phyloP scores from a whole-genome alignment of 2,329 filamentous ascomycete species.

The Aureobasidium sp. region DNA sequence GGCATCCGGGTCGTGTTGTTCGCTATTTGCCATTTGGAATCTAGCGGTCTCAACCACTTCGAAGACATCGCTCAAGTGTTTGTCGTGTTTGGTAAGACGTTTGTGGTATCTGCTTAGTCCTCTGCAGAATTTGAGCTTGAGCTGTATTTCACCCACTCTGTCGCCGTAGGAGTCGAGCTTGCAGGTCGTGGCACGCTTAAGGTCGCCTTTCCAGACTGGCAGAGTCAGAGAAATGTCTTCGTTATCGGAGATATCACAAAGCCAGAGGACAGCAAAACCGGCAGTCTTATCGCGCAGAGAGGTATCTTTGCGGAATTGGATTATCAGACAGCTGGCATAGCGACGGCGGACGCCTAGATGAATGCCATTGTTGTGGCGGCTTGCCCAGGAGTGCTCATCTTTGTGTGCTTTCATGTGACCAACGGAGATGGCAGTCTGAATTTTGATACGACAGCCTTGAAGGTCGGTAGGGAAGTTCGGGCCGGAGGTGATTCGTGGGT shows the following conservation, averaged over 20 bases:
- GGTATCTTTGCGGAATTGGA: conserved; percentile 54
- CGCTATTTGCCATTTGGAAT: conserved; percentile 44
- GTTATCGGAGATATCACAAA: conserved; percentile 63
- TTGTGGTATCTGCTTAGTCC: conserved; percentile 56
- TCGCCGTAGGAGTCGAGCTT: conserved; percentile 49
- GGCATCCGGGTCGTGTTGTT: conserved; percentile 25
- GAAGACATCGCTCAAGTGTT: conserved; percentile 52
- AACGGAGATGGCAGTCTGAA: conserved; percentile 51
- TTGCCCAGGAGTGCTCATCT: conserved; percentile 44
- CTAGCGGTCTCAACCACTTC: conserved; percentile 57
- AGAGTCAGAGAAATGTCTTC: conserved; percentile 54
- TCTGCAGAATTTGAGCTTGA: conserved; percentile 54
- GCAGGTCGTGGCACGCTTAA: conserved; percentile 47
- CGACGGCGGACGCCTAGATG: conserved; percentile 55
- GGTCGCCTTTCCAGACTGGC: conserved; percentile 60
- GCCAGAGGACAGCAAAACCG: conserved; percentile 61
- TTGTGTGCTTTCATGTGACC: conserved; percentile 43
- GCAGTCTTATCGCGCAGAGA: conserved; percentile 48
- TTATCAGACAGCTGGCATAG: conserved; percentile 50
- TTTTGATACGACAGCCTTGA: conserved; percentile 46
- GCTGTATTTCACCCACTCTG: conserved; percentile 51
- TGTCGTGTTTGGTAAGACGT: conserved; percentile 47
- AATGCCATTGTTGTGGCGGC: conserved; percentile 40
- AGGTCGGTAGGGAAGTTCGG: conserved; percentile 44
- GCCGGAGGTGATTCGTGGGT: conserved; percentile 41